Percentiles rank a stretch among this genome's conserved stretches.
These are phyloP conservation scores for Lipomyces sp. DNA, from an alignment of 805 yeast species.

Conservation along the genomic window DNA sequence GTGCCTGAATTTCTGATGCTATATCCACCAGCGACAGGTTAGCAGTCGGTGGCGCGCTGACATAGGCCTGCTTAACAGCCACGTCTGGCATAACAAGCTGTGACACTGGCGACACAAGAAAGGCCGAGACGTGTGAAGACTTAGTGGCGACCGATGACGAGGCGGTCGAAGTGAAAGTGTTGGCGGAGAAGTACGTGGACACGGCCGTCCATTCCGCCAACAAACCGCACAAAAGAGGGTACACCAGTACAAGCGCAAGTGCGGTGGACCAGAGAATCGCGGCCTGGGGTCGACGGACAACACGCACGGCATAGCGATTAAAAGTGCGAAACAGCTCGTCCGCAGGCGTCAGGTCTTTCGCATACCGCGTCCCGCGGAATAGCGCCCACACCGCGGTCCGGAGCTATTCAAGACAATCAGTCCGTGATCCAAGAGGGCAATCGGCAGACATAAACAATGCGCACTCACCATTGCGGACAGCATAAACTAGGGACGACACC, in stretches of 20 bases:
- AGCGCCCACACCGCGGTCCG: slow-evolving; percentile 27
- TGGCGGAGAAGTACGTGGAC: neutral
- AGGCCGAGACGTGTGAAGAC: neutral
- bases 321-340: slow-evolving; percentile 9
- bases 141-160: neutral
- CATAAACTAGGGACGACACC: too few relatives aligned
- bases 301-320: slow-evolving; percentile 29
- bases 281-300: slow-evolving; percentile 42
- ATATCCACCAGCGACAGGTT: neutral
- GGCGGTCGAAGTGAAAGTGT: neutral
- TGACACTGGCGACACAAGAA: neutral
- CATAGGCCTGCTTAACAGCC: too few relatives aligned
- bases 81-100: neutral
- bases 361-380: slow-evolving; percentile 24
- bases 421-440: neutral
- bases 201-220: slow-evolving; percentile 18
- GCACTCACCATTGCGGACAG: too few relatives aligned
- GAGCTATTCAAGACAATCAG: slow-evolving; percentile 14
- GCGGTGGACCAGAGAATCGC: slow-evolving; percentile 52
- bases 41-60: neutral
- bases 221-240: slow-evolving; percentile 47
- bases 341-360: slow-evolving; percentile 20
- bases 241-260: slow-evolving; percentile 47
- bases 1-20: neutral
- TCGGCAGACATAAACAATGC: too few relatives aligned